Percentiles rank a stretch among this genome's conserved stretches.
These are phyloP conservation scores for Phaeodactylum tricornutum DNA, from an alignment of 108 stramenopile genomes.

Conservation along the genomic window DNA sequence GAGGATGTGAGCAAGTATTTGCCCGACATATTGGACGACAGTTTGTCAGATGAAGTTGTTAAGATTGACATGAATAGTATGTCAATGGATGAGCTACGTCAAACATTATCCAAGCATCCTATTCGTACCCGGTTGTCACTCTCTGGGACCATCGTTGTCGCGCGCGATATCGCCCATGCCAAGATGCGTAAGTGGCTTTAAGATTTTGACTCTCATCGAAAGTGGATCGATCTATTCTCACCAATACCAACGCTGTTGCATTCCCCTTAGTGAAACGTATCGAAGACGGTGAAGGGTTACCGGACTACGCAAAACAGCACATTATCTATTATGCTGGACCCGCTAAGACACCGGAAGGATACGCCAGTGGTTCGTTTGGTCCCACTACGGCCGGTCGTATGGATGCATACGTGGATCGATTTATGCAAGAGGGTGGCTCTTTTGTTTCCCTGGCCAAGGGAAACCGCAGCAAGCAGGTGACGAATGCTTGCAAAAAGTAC, in stretches of 20 bases:
- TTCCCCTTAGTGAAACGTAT: constrained; percentile 83
- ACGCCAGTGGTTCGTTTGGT: constrained; percentile 90
- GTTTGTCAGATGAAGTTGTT: constrained; percentile 48
- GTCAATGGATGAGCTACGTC: constrained; percentile 76
- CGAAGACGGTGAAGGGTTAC: constrained; percentile 87
- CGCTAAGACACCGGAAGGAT: constrained; percentile 94
- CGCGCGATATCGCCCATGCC: constrained; percentile 95
- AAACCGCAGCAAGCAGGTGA: constrained; percentile 86
- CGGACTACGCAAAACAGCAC: constrained; percentile 91
- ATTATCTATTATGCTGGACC: constrained; percentile 97
- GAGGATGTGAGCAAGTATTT: constrained; percentile 85
- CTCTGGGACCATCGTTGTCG: constrained; percentile 91
- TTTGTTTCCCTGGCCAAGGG: constrained; percentile 94
- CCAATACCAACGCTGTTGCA: too few relatives aligned
- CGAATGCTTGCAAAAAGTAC: constrained; percentile 91
- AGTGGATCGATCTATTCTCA: too few relatives aligned
- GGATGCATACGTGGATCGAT: constrained; percentile 92
- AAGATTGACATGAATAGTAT: constrained; percentile 81
- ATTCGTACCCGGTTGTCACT: constrained; percentile 79
- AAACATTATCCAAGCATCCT: constrained; percentile 73
- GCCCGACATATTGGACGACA: constrained; percentile 81
- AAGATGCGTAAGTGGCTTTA: too few relatives aligned
- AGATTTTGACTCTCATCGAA: too few relatives aligned
- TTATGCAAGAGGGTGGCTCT: constrained; percentile 87
- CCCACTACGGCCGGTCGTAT: constrained; percentile 98